Evolutionary conservation across 371 early-diverging fungal genomes (phyloP), one percentile per base, ranked within the genome.

Genomic region (Rhizomucor pusillus): DNA sequence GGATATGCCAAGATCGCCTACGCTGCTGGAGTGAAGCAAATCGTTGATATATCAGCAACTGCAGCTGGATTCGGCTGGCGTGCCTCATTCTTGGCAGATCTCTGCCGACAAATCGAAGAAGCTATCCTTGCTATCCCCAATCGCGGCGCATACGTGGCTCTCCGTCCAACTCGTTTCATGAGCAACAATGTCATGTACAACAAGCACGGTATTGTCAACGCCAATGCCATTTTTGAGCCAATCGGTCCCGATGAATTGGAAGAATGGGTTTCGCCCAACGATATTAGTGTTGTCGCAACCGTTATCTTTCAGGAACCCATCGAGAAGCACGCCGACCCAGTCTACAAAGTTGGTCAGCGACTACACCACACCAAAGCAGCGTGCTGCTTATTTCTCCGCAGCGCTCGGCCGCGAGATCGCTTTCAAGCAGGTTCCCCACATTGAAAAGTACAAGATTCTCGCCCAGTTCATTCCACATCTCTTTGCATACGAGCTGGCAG

Each of bases 11-110:
- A 18, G 1, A 44, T 43, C 3, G 64, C 64, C 9, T 69, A 73
- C 45, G 70, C 44, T 19, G 65, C 70, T 5, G 70, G 70, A 16
- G 57, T 73, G 1, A 47, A 65, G 35, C 73, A 73, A 50, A 48
- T 73, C 0, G 65, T 73, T 3, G 65, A 69, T 41, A 52, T 73
- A 2, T 73, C 67, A 1, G 59, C 62, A 13, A 23, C 20, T 0
- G 16, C 54, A 6, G 64, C 56, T 9, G 55, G 57, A n/a, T 18
- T 37, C 3, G 54, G 55, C 1, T 73, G 64, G 63, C 59, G 73
- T 49, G 20, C 41, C 1, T 41, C 33, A 6, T 43, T 43, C 18
- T 45, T 73, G 39, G 62, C 56, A 1, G 10, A 50, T 1, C 53
- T 37, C 7, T 67, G 69, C 47, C 54, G 50, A 18, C 22, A 41